These are phyloP conservation scores for Chytriomyces confervae DNA, from an alignment of 192 early-diverging fungal genomes.

Conservation along the genomic window DNA sequence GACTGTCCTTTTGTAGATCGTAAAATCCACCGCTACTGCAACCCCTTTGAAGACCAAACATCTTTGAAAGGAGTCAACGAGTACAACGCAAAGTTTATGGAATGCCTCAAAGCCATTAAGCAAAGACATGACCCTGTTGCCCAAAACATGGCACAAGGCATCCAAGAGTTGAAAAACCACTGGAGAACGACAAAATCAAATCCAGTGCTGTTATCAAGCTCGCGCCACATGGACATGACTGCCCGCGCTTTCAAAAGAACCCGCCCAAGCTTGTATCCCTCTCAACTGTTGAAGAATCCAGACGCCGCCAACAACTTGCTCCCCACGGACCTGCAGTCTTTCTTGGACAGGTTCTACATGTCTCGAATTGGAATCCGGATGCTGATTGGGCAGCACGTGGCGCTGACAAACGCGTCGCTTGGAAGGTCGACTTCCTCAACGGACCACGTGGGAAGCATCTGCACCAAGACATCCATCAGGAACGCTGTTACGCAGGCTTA, in stretches of 20 bases:
- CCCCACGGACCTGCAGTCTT: constrained; percentile 81
- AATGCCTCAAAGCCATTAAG: constrained; percentile 89
- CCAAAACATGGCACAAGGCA: constrained; percentile 79
- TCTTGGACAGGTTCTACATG: constrained; percentile 96
- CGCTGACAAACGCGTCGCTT: constrained; percentile 42
- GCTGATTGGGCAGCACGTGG: constrained; percentile 79
- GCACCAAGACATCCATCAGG: constrained; percentile 81
- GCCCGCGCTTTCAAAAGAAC: constrained; percentile 10
- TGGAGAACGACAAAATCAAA: constrained; percentile 41
- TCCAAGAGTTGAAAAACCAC: constrained; percentile 80
- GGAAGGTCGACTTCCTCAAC: constrained; percentile 17
- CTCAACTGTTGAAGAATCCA: constrained; percentile 3
- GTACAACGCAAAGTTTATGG: constrained; percentile 86
- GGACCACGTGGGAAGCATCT: constrained; percentile 93
- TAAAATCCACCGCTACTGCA: no score
- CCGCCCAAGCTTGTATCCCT: constrained; percentile 13
- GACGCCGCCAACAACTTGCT: constrained; percentile 29
- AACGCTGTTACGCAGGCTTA: constrained; percentile 87
- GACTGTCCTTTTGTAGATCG: no score
- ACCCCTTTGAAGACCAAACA: no score
- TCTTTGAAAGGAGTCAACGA: constrained; percentile 54
- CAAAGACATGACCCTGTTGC: constrained; percentile 91
- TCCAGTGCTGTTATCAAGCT: not conserved
- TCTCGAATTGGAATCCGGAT: constrained; percentile 97
- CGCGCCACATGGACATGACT: not conserved